Evolutionary conservation across 352 stramenopile genomes (phyloP).

Genomic region (Pythium oligandrum): DNA sequence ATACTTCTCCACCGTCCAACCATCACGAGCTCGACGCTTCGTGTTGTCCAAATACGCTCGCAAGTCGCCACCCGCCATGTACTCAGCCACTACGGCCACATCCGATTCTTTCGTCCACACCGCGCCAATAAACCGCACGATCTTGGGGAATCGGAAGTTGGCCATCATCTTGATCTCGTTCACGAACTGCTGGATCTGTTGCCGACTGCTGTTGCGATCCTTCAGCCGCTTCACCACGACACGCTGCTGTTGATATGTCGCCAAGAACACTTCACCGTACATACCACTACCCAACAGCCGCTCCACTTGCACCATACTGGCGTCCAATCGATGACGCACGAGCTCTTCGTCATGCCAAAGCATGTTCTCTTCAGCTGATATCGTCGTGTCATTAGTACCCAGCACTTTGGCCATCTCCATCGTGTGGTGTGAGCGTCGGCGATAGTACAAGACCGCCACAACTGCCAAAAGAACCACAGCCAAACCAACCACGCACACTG

Average conservation of each 20-base stretch:
- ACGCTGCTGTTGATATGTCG: neutral
- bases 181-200: slow-evolving; percentile 67
- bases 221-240: neutral
- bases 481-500: neutral
- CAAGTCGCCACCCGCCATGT: slow-evolving; percentile 65
- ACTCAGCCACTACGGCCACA: slow-evolving; percentile 68
- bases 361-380: neutral
- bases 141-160: slow-evolving; percentile 59
- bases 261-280: neutral
- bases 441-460: neutral
- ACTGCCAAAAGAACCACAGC: neutral
- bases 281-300: neutral
- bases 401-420: neutral
- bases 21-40: slow-evolving; percentile 8
- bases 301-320: neutral
- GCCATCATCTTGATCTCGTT: slow-evolving; percentile 67
- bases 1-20: slow-evolving; percentile 32
- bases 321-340: neutral
- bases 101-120: slow-evolving; percentile 63
- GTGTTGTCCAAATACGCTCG: slow-evolving; percentile 42
- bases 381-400: neutral
- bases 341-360: neutral
- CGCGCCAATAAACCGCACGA: slow-evolving; percentile 55
- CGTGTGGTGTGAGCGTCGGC: neutral
- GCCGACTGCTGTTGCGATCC: neutral